A percentile compares a stretch with the other conserved stretches of the same genome.
These are phyloP conservation scores for Talaromyces stipitatus DNA, from an alignment of 495 filamentous ascomycete genomes.

Conservation along the genomic window DNA sequence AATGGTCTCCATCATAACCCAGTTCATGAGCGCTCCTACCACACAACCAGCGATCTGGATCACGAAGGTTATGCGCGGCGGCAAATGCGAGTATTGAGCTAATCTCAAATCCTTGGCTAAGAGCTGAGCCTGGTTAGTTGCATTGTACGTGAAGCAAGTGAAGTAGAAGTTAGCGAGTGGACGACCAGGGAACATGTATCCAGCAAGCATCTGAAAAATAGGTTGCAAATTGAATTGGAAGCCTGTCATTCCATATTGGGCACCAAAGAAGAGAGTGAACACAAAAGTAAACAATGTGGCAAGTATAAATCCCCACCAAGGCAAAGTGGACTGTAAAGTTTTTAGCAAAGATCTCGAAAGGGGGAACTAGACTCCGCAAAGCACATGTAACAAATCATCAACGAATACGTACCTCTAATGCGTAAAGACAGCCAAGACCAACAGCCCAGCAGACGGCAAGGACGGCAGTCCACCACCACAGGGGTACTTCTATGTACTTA, in stretches of 20 bases:
- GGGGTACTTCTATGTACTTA: conserved; percentile 31
- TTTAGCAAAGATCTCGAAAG: neutral
- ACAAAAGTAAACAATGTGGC: conserved; percentile 25
- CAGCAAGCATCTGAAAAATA: conserved; percentile 28
- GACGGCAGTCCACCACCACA: conserved; percentile 37
- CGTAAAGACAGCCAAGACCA: conserved; percentile 31
- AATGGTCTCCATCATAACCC: conserved; percentile 30
- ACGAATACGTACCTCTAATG: conserved; percentile 8
- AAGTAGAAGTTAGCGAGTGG: conserved; percentile 27
- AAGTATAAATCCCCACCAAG: conserved; percentile 43
- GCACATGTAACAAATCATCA: neutral
- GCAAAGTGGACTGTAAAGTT: conserved; percentile 31
- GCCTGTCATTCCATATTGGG: conserved; percentile 30
- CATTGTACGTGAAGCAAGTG: conserved; percentile 24
- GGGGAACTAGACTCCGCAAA: neutral
- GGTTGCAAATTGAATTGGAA: conserved; percentile 26
- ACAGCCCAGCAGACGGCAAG: conserved; percentile 32
- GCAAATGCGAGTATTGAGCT: conserved; percentile 26
- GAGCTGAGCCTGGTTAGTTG: conserved; percentile 18
- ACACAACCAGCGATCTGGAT: conserved; percentile 25
- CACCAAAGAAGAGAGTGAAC: conserved; percentile 26
- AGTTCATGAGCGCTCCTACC: conserved; percentile 31
- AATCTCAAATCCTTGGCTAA: conserved; percentile 31
- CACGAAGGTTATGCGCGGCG: conserved; percentile 25
- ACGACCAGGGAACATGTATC: conserved; percentile 26